Evolutionary conservation across 2,329 filamentous ascomycete genomes (phyloP), one percentile per base, ranked within the genome.

Genomic region (Arachnomyces sp.): DNA sequence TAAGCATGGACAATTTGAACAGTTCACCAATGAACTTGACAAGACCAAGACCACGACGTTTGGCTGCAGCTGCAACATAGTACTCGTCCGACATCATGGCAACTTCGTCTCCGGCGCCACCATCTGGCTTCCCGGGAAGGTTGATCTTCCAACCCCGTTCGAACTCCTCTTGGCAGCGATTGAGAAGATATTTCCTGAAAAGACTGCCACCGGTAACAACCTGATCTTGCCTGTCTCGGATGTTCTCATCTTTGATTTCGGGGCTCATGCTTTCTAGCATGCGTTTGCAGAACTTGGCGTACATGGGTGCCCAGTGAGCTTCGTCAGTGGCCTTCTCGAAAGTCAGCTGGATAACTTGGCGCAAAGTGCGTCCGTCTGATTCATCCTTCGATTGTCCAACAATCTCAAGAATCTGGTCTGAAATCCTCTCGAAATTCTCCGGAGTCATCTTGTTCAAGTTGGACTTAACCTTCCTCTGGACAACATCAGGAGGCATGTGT

Each of bases 361-460:
- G 85, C 37, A 98, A 76, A 6, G 92, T 96, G 43, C 90, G 86
- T 33, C 92, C 92, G 56, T 98, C 92, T 15, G 78, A 78, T 69
- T 98, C 92, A 54, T 94, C 84, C 75, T 95, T 95, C 39, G 90
- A 96, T 63, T 98, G 92, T 15, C 80, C 84, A 18, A 90, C 88
- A 61, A 98, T 98, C 39, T 80, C 75, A 21, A 98, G 76, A 47
- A 98, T 95, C 63, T 95, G 88, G 47, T 89, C 85, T 5, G 92
- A 80, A 52, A 98, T 95, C 69, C 83, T 88, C 61, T 95, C 89
- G 56, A 98, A 98, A 61, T 96, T 98, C 69, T 98, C 92, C 0
- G 92, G 92, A 0, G 92, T 96, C 92, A 98, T 96, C 83, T 98
- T 98, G 80, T 98, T 98, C 56, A 98, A 73, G 46, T 86, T 86